Evolutionary conservation across 106 monocot genomes (phyloP), one percentile per base, ranked within the genome.

Genomic region (Acorus gramineus): DNA sequence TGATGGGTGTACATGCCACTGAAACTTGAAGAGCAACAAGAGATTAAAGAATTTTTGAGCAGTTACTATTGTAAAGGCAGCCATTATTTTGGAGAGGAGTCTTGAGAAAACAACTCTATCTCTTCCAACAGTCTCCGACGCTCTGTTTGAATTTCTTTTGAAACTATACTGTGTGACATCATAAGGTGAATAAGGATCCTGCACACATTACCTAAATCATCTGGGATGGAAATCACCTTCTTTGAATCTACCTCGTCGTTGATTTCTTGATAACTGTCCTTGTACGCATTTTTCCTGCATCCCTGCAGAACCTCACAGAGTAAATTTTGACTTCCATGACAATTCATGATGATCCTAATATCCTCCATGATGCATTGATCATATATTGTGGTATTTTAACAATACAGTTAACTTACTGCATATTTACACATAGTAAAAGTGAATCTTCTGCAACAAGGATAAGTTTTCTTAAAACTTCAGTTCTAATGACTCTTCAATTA

Each of bases 101-200:
- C 80, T 58, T 77, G 66, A 61, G 80, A 70, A 65, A 90, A 87
- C 65, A 76, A 50, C 42, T 90, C 90, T 7, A 96, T 87, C 71
- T 90, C 90, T 65, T 78, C 69, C 64, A 87, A 60, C 47, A 96
- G 51, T 48, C 56, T 85, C 45, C 70, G 56, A 42, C 74, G 57
- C 13, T 78, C 67, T 53, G 69, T 53, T 59, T 68, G 61, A 11
- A 46, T 60, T 60, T 8, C 70, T 53, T 54, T 56, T 14, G 8
- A 66, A 64, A 48, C 46, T 5, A 1, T 58, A 52, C 42, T 7
- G 42, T 74, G 64, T 47, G 52, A 70, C 50, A 70, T 13, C 86
- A 80, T 82, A 11, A 84, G 72, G 47, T 58, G 49, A 55, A 86
- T 52, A 52, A 96, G 87, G 11, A 73, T 57, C 42, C 46, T 71